These are phyloP conservation scores for Cryphonectria naterciae DNA, from an alignment of 2,329 filamentous ascomycete genomes.

Conservation along the genomic window DNA sequence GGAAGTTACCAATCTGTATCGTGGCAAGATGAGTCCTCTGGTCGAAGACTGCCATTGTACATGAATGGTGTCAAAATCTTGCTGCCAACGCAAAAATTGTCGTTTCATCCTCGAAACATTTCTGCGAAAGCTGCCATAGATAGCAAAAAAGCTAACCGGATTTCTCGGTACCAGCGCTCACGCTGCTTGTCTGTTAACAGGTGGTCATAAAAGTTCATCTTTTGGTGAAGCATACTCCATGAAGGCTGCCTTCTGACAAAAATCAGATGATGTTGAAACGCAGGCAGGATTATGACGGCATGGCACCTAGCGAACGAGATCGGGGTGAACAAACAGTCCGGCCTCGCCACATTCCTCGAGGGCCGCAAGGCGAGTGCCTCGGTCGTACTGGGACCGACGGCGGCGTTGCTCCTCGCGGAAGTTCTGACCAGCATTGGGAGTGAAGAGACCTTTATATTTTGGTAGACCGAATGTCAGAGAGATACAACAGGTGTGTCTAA, in stretches of 20 bases:
- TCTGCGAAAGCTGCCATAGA: slow-evolving; percentile 21
- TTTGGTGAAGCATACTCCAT: not conserved
- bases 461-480: not conserved
- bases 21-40: slow-evolving; percentile 9
- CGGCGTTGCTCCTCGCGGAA: slow-evolving; percentile 76
- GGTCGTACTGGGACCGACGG: slow-evolving; percentile 78
- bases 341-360: slow-evolving; percentile 65
- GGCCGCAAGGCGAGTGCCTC: slow-evolving; percentile 74
- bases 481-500: slow-evolving; percentile 4
- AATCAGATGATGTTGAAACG: not conserved
- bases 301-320: slow-evolving; percentile 33
- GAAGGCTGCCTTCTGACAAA: not conserved
- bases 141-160: slow-evolving; percentile 27
- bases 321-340: slow-evolving; percentile 43
- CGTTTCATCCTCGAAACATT: slow-evolving; percentile 17
- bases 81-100: slow-evolving; percentile 13
- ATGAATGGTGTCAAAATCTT: slow-evolving; percentile 15
- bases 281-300: not conserved
- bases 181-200: not conserved
- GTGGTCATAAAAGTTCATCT: not conserved
- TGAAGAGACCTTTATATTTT: slow-evolving; percentile 67
- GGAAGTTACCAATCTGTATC: slow-evolving; percentile 8
- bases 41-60: slow-evolving; percentile 1
- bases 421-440: slow-evolving; percentile 75
- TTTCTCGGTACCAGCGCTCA: slow-evolving; percentile 1